These are phyloP conservation scores for Pleurotus sapidus DNA, from an alignment of 768 basidiomycete species.

Conservation along the genomic window DNA sequence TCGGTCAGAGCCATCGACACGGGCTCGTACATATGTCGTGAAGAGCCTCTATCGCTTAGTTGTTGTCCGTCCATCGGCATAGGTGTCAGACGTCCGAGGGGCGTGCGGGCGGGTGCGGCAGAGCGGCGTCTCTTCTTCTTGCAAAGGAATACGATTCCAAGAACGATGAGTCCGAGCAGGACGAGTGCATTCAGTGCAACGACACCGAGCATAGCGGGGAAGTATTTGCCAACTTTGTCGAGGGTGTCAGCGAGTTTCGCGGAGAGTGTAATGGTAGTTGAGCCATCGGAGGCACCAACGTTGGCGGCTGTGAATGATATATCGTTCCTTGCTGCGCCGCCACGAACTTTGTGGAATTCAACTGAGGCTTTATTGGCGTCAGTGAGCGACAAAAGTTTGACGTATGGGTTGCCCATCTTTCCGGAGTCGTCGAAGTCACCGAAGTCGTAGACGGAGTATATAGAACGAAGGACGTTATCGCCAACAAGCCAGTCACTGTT, in stretches of 20 bases:
- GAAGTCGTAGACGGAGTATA: constrained; percentile 84
- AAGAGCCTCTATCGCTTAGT: constrained; percentile 34
- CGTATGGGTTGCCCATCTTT: constrained; percentile 72
- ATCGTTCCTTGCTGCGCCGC: constrained; percentile 59
- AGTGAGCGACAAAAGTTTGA: constrained; percentile 69
- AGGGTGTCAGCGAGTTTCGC: constrained; percentile 56
- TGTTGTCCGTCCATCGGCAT: constrained; percentile 54
- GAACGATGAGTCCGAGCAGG: constrained; percentile 52
- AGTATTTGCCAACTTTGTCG: constrained; percentile 57
- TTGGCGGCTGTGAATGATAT: constrained; percentile 65
- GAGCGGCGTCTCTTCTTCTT: constrained; percentile 37
- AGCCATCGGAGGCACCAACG: constrained; percentile 31
- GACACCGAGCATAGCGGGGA: constrained; percentile 74
- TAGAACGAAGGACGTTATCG: constrained; percentile 78
- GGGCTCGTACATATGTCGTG: constrained; percentile 60
- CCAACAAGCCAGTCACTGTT: constrained; percentile 79
- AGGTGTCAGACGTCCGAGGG: constrained; percentile 43
- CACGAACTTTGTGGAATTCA: constrained; percentile 68
- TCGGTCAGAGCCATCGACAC: constrained; percentile 68
- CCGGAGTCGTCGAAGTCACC: constrained; percentile 70
- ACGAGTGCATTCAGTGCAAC: constrained; percentile 78
- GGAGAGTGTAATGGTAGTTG: constrained; percentile 51
- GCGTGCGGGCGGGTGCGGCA: constrained; percentile 23
- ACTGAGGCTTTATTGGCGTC: constrained; percentile 67
- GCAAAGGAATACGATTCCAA: constrained; percentile 53